Evolutionary conservation across 768 basidiomycete genomes (phyloP).

Genomic region (Psilocybe subaeruginosa): DNA sequence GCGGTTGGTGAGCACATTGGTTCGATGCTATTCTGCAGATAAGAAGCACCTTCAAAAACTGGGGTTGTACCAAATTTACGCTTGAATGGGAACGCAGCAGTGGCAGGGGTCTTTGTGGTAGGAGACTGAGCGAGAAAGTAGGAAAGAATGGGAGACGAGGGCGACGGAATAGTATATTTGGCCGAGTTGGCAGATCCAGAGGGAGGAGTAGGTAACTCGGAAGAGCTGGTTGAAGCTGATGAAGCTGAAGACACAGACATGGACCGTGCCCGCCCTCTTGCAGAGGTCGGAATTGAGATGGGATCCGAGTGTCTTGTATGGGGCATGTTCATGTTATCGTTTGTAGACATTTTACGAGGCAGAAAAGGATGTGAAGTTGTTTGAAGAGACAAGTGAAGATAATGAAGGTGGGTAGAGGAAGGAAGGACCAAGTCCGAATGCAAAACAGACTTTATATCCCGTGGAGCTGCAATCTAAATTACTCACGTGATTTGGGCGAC

Average conservation of each 20-base stretch:
- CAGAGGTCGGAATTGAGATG: slow-evolving; percentile 67
- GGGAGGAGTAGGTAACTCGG: slow-evolving; percentile 54
- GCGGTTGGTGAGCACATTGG: slow-evolving; percentile 9
- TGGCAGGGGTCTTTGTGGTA: slow-evolving; percentile 44
- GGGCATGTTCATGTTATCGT: slow-evolving; percentile 32
- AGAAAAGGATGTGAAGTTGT: slow-evolving; percentile 7
- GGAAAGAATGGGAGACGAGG: slow-evolving; percentile 73
- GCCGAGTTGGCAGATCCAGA: slow-evolving; percentile 44
- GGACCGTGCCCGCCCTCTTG: slow-evolving; percentile 54
- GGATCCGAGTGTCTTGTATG: slow-evolving; percentile 58
- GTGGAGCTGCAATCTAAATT: slow-evolving; percentile 12
- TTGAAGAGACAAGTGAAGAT: slow-evolving; percentile 16
- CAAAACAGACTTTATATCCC: slow-evolving; percentile 19
- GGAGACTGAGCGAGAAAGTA: slow-evolving; percentile 71
- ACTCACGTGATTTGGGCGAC: slow-evolving; percentile 15
- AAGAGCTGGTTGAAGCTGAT: slow-evolving; percentile 55
- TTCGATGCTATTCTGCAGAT: background rate
- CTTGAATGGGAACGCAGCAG: slow-evolving; percentile 61
- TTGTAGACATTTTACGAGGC: slow-evolving; percentile 32
- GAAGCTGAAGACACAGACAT: slow-evolving; percentile 65
- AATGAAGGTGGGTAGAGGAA: slow-evolving; percentile 20
- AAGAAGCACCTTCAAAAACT: slow-evolving; percentile 60
- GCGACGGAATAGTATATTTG: slow-evolving; percentile 52
- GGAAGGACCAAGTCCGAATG: slow-evolving; percentile 20
- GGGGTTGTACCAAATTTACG: slow-evolving; percentile 57